Evolutionary conservation across 331 rosid genomes (phyloP), one percentile per base, ranked within the genome.

Genomic region (Stylosanthes scabra): DNA sequence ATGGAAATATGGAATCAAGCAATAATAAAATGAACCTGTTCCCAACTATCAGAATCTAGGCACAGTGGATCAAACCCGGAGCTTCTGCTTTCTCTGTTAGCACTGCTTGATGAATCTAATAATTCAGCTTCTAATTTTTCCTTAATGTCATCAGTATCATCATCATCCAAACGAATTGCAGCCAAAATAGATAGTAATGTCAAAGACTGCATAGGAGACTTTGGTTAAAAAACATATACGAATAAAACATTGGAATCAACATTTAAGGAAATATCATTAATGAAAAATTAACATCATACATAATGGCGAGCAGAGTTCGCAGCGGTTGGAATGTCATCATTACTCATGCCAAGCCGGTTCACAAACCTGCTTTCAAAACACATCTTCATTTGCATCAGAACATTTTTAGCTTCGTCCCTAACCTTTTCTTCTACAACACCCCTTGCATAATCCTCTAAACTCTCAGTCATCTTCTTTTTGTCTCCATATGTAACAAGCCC

Each of bases 401-500:
- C 91, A 79, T 95, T 87, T 76, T 88, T 88, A 66, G 98, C 97
- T 86, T 90, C 98, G 78, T 88, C 97, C 81, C 73, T 90, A 64
- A 96, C 85, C 86, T 86, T 90, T 59, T 88, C 80, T 82, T 90
- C 97, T 58, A 93, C 86, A 67, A 93, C 77, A 34, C 91, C 85
- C 77, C 85, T 88, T 37, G 96, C 97, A 80, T 87, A 81, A 66
- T 78, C 76, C 84, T 81, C 73, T 45, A 88, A 77, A 78, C 57
- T 74, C n/a, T 70, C 8, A 41, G 85, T 74, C 84, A 87, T 75
- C 68, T 66, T 78, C 12, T 70, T 78, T 70, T 78, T 80, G 73
- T 81, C 75, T 75, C 87, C 89, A 52, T 86, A 87, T 88, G 85
- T 71, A 65, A 88, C 90, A 81, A 83, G 88, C 59, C 88, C 86